Evolutionary conservation across 2,329 filamentous ascomycete genomes (phyloP), one percentile per base, ranked within the genome.

Genomic region (Westerdykella aurantiaca): DNA sequence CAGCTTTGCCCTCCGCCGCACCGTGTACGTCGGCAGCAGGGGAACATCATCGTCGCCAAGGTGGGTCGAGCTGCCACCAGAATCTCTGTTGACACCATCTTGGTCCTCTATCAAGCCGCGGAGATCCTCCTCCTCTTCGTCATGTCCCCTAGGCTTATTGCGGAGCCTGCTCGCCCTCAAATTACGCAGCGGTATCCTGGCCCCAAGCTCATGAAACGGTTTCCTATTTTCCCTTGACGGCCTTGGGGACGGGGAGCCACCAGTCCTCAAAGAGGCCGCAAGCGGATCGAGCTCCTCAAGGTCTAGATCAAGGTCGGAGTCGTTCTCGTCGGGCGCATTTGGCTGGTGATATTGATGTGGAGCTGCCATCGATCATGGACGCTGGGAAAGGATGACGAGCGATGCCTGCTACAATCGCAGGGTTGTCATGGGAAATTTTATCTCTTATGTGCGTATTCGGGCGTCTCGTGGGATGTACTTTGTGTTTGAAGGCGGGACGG

Each of bases 301-400:
- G 57, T 90, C 85, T 58, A 93, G 75, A 50, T 87, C 83, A 55
- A 84, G 79, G 64, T 91, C 85, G 39, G 83, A 87, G 64, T 90
- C 86, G 63, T 55, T 50, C 45, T 67, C 61, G 69, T 85, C 81
- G 68, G 82, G 82, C 60, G 79, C 77, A 65, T 83, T 77, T 60
- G 78, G 68, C 51, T 69, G 65, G 60, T 69, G 67, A 61, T 73
- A 71, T 58, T 69, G 65, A 60, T 70, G 68, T 38, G 71, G 64
- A 45, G 65, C 60, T 46, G 71, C 66, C 73, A 75, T 75, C 64
- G 64, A 64, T 66, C 68, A 69, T 69, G 48, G 37, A 45, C 23
- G 39, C 35, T 14, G 34, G 31, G 33, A 38, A 34, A 37, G 34
- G 40, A 21, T 29, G 22, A 25, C 23, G 29, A 25, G 40, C 42